Evolutionary conservation across 176 grass and related monocot genomes (phyloP).

Genomic region (Otatea glauca): DNA sequence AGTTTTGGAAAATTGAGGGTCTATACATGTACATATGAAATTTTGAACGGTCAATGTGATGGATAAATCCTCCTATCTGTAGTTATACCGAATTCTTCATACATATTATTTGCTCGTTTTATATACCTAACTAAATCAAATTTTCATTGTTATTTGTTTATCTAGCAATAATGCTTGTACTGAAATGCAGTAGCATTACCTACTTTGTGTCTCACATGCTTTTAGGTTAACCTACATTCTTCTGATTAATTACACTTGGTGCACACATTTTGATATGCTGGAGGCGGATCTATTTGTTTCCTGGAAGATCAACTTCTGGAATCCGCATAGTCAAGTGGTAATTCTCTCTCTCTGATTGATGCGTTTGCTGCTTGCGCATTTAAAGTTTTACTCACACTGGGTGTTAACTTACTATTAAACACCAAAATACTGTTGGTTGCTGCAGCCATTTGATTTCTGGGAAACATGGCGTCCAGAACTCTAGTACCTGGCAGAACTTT

Average conservation of each 20-base stretch:
- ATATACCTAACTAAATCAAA: not conserved
- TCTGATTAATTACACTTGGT: not conserved
- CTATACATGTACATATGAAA: conserved; percentile 44
- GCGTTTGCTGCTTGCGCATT: not conserved
- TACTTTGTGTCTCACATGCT: not conserved
- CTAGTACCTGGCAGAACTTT: not conserved
- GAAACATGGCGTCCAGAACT: not conserved
- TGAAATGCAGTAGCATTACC: conserved; percentile 8
- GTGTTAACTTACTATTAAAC: conserved; percentile 8
- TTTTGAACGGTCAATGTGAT: conserved; percentile 18
- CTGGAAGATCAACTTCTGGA: conserved; percentile 22
- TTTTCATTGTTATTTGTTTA: not conserved
- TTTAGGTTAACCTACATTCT: conserved; percentile 17
- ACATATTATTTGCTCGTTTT: not conserved
- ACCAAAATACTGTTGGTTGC: not conserved
- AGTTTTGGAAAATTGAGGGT: conserved; percentile 24
- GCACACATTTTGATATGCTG: not conserved
- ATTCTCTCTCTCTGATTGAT: not conserved
- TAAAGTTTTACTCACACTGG: not conserved
- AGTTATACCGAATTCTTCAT: conserved; percentile 23
- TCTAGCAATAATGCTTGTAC: not conserved
- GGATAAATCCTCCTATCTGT: conserved; percentile 21
- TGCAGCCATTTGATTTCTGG: conserved; percentile 13
- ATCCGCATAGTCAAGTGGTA: not conserved
- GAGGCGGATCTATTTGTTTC: conserved; percentile 1